Evolutionary conservation across 805 yeast species (phyloP).

Genomic region (Saccharomycopsis malanga): DNA sequence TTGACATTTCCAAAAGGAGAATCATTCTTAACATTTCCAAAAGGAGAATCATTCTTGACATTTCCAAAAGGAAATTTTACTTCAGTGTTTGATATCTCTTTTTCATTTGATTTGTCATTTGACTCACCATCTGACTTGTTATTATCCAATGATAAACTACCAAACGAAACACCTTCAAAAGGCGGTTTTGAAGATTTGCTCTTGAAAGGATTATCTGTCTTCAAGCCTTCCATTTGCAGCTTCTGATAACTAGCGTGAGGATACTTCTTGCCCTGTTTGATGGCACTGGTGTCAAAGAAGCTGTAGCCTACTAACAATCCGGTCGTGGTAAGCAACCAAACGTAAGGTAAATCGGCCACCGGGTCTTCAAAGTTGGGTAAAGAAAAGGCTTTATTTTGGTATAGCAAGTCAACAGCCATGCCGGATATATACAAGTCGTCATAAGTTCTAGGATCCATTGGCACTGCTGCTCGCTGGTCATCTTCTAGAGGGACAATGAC

Average conservation of each 20-base stretch:
- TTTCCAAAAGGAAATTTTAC: no score
- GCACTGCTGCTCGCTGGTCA: constrained; percentile 63
- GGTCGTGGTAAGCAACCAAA: constrained; percentile 11
- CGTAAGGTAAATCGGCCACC: not conserved
- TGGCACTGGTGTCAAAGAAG: constrained; percentile 14
- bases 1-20: no score
- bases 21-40: no score
- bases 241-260: constrained; percentile 1
- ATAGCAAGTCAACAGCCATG: constrained; percentile 45
- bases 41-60: no score
- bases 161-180: no score
- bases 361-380: constrained; percentile 8
- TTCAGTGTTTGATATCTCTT: no score
- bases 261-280: not conserved
- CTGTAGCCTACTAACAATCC: constrained; percentile 13
- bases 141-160: no score
- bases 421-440: constrained; percentile 73
- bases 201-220: no score
- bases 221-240: not conserved
- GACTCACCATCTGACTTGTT: no score
- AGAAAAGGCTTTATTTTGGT: not conserved
- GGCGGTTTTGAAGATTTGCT: no score
- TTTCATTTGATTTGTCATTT: no score
- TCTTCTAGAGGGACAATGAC: constrained; percentile 54
- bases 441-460: constrained; percentile 56